Conservation (phyloP, 2,329 filamentous ascomycete species). For the Bipolaris zeicola region DNA sequence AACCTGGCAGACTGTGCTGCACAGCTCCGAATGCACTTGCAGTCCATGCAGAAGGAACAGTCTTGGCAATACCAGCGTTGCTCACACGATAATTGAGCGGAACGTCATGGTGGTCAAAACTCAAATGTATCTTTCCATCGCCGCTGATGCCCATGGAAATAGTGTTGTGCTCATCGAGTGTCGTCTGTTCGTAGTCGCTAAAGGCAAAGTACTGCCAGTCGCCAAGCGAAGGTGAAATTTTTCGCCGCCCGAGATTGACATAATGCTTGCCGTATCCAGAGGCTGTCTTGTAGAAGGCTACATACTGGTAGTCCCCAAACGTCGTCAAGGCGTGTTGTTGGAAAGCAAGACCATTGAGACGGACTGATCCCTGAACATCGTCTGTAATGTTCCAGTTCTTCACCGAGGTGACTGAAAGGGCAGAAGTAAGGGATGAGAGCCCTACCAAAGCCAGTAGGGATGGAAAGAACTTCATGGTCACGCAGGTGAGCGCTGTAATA, state of each 20-base stretch:
- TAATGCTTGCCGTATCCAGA: constrained; percentile 43
- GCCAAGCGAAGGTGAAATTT: constrained; percentile 44
- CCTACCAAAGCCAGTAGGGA: constrained; percentile 14
- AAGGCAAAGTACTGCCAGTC: constrained; percentile 57
- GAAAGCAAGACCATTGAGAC: constrained; percentile 57
- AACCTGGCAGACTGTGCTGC: constrained; percentile 38
- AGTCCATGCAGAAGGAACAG: constrained; percentile 34
- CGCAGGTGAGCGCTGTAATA: not conserved
- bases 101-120: constrained; percentile 58
- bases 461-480: constrained; percentile 24
- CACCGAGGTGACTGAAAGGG: constrained; percentile 35
- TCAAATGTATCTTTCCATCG: constrained; percentile 60
- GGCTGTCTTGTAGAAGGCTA: constrained; percentile 52
- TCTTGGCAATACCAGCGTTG: constrained; percentile 39
- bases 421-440: constrained; percentile 19
- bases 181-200: constrained; percentile 57
- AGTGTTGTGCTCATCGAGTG: constrained; percentile 60
- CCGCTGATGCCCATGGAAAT: constrained; percentile 59
- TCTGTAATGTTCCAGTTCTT: constrained; percentile 40
- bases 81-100: constrained; percentile 45
- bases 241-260: constrained; percentile 55
- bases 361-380: constrained; percentile 44
- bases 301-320: constrained; percentile 58
- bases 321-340: constrained; percentile 57
- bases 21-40: constrained; percentile 37